These are phyloP conservation scores for Cladosporium sp. DNA, from an alignment of 2,329 filamentous ascomycete genomes.

Conservation along the genomic window DNA sequence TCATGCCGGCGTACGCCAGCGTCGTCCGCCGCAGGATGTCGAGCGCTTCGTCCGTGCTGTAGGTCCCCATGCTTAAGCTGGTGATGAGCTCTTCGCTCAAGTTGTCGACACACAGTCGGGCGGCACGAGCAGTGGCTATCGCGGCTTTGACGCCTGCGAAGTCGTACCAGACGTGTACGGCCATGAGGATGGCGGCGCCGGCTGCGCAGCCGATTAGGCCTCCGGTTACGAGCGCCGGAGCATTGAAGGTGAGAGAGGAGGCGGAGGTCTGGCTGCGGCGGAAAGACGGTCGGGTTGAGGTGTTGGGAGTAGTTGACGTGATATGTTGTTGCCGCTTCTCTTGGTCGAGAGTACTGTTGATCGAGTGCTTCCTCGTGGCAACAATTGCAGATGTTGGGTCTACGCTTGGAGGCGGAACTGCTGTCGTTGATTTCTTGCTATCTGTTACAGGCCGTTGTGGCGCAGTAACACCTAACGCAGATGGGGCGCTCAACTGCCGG, in stretches of 20 bases:
- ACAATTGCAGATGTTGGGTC: not conserved
- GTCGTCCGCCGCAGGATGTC: constrained; percentile 27
- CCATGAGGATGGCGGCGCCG: constrained; percentile 24
- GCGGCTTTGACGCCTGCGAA: constrained; percentile 24
- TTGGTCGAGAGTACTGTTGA: no score
- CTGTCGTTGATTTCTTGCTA: not conserved
- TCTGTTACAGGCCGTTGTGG: not conserved
- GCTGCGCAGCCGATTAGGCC: constrained; percentile 27
- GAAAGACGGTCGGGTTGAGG: not conserved
- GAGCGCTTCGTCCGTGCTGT: constrained; percentile 27
- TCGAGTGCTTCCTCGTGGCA: not conserved
- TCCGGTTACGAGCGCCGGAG: constrained; percentile 25
- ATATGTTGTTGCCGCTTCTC: not conserved
- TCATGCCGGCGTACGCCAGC: constrained; percentile 24
- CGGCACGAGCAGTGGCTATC: constrained; percentile 23
- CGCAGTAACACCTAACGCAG: not conserved
- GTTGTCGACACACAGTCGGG: constrained; percentile 26
- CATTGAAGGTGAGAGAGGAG: constrained; percentile 17
- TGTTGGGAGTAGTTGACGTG: not conserved
- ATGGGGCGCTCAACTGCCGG: constrained; percentile 1
- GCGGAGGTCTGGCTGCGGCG: not conserved
- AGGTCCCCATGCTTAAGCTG: constrained; percentile 26
- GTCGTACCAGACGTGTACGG: constrained; percentile 25
- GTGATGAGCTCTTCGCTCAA: constrained; percentile 25
- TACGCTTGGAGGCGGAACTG: not conserved